Evolutionary conservation across 169 alveolate genomes (phyloP).

Genomic region (Besnoitia besnoiti): DNA sequence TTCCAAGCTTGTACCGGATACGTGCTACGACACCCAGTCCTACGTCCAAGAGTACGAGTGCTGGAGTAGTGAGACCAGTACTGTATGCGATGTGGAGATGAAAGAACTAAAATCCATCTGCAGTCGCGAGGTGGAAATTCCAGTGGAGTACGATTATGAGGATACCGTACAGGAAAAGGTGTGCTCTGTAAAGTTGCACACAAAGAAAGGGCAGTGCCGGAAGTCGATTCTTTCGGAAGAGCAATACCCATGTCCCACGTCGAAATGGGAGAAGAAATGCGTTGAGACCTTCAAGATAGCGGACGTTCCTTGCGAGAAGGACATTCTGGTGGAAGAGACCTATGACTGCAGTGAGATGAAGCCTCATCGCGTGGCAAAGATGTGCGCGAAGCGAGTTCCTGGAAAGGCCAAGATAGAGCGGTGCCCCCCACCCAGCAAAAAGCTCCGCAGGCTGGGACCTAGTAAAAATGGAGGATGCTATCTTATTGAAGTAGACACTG

Average conservation of each 20-base stretch:
- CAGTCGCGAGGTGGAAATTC: slow-evolving; percentile 52
- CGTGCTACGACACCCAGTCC: slow-evolving; percentile 51
- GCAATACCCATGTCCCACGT: slow-evolving; percentile 60
- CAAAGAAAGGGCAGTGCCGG: slow-evolving; percentile 43
- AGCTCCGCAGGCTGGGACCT: slow-evolving; percentile 47
- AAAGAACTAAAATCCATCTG: slow-evolving; percentile 9
- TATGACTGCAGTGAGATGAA: slow-evolving; percentile 66
- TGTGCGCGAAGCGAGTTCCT: slow-evolving; percentile 47
- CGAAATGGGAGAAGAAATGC: slow-evolving; percentile 60
- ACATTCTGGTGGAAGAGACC: slow-evolving; percentile 42
- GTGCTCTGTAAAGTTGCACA: slow-evolving; percentile 19
- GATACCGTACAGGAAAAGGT: slow-evolving; percentile 47
- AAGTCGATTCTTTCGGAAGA: slow-evolving; percentile 52
- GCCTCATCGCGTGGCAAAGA: slow-evolving; percentile 49
- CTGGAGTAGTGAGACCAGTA: slow-evolving; percentile 68
- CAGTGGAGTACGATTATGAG: slow-evolving; percentile 43
- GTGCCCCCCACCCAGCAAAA: slow-evolving; percentile 45
- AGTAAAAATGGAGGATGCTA: slow-evolving; percentile 60
- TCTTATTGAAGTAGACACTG: slow-evolving; percentile 61
- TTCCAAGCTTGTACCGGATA: slow-evolving; percentile 36
- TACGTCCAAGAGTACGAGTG: slow-evolving; percentile 57
- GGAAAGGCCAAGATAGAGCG: slow-evolving; percentile 57
- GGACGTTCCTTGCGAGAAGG: slow-evolving; percentile 57
- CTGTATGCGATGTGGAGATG: slow-evolving; percentile 62
- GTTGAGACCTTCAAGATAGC: slow-evolving; percentile 20